phyloP scores from a whole-genome alignment of 495 filamentous ascomycete species.

The Daldinia loculata region DNA sequence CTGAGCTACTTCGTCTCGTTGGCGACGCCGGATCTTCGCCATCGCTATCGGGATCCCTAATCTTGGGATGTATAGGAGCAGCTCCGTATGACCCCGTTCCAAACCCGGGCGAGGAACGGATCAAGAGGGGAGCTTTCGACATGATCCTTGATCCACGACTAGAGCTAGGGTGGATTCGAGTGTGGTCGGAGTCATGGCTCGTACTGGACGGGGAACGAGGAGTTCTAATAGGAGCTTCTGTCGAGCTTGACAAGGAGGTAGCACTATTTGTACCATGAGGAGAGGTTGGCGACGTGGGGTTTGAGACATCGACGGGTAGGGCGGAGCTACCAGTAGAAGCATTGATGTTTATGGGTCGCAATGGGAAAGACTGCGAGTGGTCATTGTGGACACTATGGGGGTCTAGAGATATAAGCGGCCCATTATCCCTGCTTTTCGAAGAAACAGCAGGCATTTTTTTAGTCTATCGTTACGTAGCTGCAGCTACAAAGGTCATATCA shows the following conservation, averaged over 20 bases:
- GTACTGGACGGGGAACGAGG: slow-evolving; percentile 33
- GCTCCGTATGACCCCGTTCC: slow-evolving; percentile 42
- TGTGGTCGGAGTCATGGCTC: slow-evolving; percentile 41
- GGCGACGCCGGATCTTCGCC: slow-evolving; percentile 2
- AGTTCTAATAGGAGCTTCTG: slow-evolving; percentile 15
- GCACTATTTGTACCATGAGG: slow-evolving; percentile 35
- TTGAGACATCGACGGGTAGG: slow-evolving; percentile 21
- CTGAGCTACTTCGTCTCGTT: slow-evolving; percentile 25
- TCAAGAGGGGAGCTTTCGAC: slow-evolving; percentile 63
- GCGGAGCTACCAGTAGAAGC: slow-evolving; percentile 27
- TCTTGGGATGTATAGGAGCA: slow-evolving; percentile 32
- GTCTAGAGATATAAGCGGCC: slow-evolving; percentile 33
- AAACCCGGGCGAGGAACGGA: slow-evolving; percentile 67
- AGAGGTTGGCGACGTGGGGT: slow-evolving; percentile 37
- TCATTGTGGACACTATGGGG: slow-evolving; percentile 31
- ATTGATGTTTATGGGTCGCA: slow-evolving; percentile 37
- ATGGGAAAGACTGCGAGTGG: slow-evolving; percentile 32
- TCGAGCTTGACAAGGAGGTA: slow-evolving; percentile 17
- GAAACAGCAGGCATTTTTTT: slow-evolving; percentile 24
- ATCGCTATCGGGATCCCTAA: slow-evolving; percentile 28
- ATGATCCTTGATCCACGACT: slow-evolving; percentile 49
- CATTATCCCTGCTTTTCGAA: slow-evolving; percentile 34
- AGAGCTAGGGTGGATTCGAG: slow-evolving; percentile 31
- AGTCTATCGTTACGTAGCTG: slow-evolving; percentile 32
- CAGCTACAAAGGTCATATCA: slow-evolving; percentile 23